phyloP scores from a whole-genome alignment of 2,329 filamentous ascomycete species.

The Cordyceps javanica region DNA sequence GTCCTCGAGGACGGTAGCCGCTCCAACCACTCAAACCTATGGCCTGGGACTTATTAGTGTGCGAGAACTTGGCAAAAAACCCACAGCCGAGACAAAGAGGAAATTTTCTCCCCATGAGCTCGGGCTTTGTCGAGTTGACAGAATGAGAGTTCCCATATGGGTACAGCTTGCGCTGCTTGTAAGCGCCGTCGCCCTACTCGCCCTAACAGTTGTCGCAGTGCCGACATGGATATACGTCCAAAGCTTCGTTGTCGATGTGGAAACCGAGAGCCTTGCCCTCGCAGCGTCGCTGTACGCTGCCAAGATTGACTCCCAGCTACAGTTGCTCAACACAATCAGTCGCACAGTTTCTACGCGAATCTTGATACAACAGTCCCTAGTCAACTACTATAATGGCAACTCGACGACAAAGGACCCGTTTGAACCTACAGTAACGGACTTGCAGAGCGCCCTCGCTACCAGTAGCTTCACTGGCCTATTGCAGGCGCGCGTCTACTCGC shows the following conservation, averaged over 20 bases:
- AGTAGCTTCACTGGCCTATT: slow-evolving; percentile 53
- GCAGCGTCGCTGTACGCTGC: slow-evolving; percentile 83
- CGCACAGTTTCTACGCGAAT: slow-evolving; percentile 64
- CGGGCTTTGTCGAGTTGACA: too few relatives aligned
- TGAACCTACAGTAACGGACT: slow-evolving; percentile 53
- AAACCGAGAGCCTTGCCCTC: slow-evolving; percentile 60
- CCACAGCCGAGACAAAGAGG: too few relatives aligned
- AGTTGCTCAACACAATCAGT: slow-evolving; percentile 71
- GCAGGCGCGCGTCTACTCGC: slow-evolving; percentile 68
- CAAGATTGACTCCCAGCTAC: slow-evolving; percentile 70
- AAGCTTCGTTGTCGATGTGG: slow-evolving; percentile 45
- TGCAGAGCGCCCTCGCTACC: slow-evolving; percentile 62
- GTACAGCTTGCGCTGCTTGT: slow-evolving; percentile 81
- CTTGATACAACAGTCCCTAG: slow-evolving; percentile 49
- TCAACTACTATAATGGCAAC: slow-evolving; percentile 50
- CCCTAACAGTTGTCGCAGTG: slow-evolving; percentile 71
- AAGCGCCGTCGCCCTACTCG: slow-evolving; percentile 65
- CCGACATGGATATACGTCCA: slow-evolving; percentile 62
- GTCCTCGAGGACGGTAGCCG: too few relatives aligned
- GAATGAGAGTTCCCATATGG: slow-evolving; percentile 80
- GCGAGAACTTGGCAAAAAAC: too few relatives aligned
- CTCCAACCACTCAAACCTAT: too few relatives aligned
- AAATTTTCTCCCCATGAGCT: too few relatives aligned
- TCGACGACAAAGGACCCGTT: slow-evolving; percentile 50
- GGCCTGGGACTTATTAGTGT: too few relatives aligned